These are phyloP conservation scores for Artemisia annua DNA, from an alignment of 129 eudicot species.

Conservation along the genomic window DNA sequence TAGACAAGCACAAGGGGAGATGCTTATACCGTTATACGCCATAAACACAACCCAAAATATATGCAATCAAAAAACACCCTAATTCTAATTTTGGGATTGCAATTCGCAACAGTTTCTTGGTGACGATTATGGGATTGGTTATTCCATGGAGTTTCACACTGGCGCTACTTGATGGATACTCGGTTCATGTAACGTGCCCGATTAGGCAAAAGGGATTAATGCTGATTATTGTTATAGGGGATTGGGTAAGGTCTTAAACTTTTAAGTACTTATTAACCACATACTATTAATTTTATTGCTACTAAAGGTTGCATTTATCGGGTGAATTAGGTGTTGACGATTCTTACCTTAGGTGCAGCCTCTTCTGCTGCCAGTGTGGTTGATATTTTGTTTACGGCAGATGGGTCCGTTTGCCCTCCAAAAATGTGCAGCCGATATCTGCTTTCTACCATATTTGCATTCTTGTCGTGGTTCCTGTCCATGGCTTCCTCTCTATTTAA, in stretches of 20 bases:
- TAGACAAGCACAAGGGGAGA: too few relatives aligned
- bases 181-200: constrained; percentile 52
- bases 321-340: constrained; percentile 47
- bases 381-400: constrained; percentile 53
- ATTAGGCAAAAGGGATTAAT: constrained; percentile 55
- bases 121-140: constrained; percentile 80
- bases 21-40: too few relatives aligned
- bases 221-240: constrained; percentile 54
- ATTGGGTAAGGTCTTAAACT: constrained; percentile 48
- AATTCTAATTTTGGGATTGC: not conserved
- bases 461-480: constrained; percentile 68
- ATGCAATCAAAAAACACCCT: not conserved
- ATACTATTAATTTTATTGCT: not conserved
- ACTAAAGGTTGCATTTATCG: constrained; percentile 7
- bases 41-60: not conserved
- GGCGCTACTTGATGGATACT: constrained; percentile 72
- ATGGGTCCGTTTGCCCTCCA: constrained; percentile 48
- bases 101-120: constrained; percentile 52
- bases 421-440: constrained; percentile 52
- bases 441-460: constrained; percentile 62
- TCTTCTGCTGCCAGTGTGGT: constrained; percentile 67
- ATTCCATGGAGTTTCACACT: constrained; percentile 88
- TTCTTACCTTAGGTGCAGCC: constrained; percentile 74
- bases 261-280: not conserved
- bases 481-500: constrained; percentile 63